These are phyloP conservation scores for Lobosporangium transversale DNA, from an alignment of 192 early-diverging fungal species.

Conservation along the genomic window DNA sequence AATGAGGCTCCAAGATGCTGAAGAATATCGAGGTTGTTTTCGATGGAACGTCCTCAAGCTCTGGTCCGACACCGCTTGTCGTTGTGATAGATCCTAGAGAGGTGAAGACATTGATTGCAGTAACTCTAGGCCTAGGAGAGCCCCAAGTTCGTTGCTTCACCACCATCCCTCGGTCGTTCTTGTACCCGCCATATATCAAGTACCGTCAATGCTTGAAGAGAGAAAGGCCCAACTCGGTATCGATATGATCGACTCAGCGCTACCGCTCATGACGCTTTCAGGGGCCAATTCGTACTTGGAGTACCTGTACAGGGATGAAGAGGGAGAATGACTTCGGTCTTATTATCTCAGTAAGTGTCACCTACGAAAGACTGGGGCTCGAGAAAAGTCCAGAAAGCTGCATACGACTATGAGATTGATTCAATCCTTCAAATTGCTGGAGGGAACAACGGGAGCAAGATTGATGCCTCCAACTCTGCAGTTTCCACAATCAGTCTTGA, in stretches of 20 bases:
- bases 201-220: not conserved
- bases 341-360: not conserved
- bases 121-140: not conserved
- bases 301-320: too few relatives aligned
- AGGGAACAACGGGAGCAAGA: not conserved
- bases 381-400: constrained; percentile 4
- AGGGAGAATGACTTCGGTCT: not conserved
- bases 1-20: not conserved
- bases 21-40: too few relatives aligned
- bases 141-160: not conserved
- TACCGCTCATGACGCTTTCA: not conserved
- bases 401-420: too few relatives aligned
- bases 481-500: not conserved
- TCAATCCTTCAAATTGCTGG: not conserved
- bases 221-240: not conserved
- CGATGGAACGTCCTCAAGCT: too few relatives aligned
- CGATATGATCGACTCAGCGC: not conserved
- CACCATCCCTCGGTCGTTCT: not conserved
- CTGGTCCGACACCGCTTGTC: not conserved
- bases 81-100: too few relatives aligned
- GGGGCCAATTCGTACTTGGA: too few relatives aligned
- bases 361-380: not conserved
- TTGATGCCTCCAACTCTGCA: not conserved
- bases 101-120: not conserved
- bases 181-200: not conserved